These are phyloP conservation scores for Colletotrichum tropicicola DNA, from an alignment of 2,329 filamentous ascomycete genomes.

Conservation along the genomic window DNA sequence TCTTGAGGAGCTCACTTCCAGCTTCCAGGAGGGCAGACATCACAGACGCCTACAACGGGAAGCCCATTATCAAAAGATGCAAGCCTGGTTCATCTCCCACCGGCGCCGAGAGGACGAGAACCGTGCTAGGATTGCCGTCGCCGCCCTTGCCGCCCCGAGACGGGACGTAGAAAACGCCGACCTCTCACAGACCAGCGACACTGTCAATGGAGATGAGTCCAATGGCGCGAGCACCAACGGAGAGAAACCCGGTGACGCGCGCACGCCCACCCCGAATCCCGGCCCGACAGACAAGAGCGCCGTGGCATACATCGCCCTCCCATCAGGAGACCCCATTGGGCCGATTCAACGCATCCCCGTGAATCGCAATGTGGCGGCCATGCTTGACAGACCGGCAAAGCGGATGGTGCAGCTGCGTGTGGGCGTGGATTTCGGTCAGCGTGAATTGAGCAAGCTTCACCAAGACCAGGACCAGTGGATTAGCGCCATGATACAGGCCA, in stretches of 20 bases:
- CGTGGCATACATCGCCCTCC: conserved; percentile 40
- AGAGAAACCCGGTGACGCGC: background rate
- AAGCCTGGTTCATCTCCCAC: background rate
- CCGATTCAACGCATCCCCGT: conserved; percentile 42
- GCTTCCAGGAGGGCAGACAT: background rate
- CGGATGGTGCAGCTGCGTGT: conserved; percentile 19
- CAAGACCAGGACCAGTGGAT: conserved; percentile 47
- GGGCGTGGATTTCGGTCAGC: background rate
- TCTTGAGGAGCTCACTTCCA: conserved; percentile 7
- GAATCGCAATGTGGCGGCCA: background rate
- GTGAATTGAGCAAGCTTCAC: conserved; percentile 3
- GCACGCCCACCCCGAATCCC: background rate
- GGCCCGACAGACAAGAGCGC: background rate
- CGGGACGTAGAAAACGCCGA: background rate
- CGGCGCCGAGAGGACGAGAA: conserved; percentile 4
- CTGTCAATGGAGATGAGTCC: background rate
- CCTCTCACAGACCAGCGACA: background rate
- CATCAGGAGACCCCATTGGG: conserved; percentile 48
- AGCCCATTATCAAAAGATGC: background rate
- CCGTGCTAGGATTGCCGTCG: conserved; percentile 14
- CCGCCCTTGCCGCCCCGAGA: conserved; percentile 7
- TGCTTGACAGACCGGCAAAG: conserved; percentile 1
- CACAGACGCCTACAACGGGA: background rate
- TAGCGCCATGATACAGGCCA: conserved; percentile 60
- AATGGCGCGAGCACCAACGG: conserved; percentile 1